Conservation (phyloP, 306 rosid species). For the Ammopiptanthus mongolicus region DNA sequence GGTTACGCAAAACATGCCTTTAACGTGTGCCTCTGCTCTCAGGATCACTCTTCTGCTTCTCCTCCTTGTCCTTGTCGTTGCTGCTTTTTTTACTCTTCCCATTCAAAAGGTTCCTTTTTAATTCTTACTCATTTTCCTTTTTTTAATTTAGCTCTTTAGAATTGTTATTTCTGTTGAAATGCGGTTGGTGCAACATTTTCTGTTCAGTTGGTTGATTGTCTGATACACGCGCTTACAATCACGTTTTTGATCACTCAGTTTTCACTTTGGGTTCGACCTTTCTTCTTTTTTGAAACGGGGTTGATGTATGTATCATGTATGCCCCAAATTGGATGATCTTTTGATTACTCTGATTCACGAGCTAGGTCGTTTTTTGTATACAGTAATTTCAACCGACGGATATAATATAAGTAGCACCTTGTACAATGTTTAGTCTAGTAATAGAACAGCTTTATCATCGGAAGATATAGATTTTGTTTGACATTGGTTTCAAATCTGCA, state of each 20-base stretch:
- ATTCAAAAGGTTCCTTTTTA: conserved; percentile 56
- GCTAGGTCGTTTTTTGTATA: not conserved
- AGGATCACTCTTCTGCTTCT: conserved; percentile 49
- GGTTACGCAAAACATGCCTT: conserved; percentile 35
- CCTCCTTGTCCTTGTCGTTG: conserved; percentile 39
- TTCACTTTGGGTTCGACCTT: no score
- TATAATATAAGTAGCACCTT: not conserved
- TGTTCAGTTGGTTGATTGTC: not conserved
- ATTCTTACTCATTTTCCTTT: no score
- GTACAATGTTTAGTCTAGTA: no score
- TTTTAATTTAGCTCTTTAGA: no score
- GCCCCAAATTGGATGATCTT: not conserved
- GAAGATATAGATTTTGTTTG: no score
- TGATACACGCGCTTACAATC: not conserved
- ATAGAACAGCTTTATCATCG: no score
- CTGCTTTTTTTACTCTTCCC: conserved; percentile 67
- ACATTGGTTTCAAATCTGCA: no score
- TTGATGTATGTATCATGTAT: not conserved
- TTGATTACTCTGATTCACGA: not conserved
- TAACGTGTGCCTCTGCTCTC: conserved; percentile 48
- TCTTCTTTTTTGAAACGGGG: no score
- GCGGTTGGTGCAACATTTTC: not conserved
- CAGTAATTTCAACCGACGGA: not conserved
- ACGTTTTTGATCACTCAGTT: not conserved
- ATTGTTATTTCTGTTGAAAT: not conserved